A percentile compares a stretch with the other conserved stretches of the same genome.
Conservation (phyloP, 768 basidiomycete genomes). For the Naganishia antarctica region DNA sequence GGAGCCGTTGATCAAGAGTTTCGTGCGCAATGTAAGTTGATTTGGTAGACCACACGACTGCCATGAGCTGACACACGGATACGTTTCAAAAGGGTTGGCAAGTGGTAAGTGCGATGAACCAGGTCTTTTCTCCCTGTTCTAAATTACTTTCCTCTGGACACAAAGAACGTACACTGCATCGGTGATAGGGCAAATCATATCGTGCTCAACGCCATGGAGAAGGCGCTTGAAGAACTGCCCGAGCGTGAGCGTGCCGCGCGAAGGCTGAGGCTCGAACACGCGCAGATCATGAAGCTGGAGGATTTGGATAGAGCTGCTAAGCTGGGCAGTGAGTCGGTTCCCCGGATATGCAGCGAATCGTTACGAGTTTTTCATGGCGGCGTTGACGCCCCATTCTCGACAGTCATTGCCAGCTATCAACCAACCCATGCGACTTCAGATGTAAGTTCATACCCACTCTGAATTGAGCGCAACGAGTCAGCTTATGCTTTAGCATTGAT, state of each 20-base stretch:
- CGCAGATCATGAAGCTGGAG: conserved; percentile 70
- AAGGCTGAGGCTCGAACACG: conserved; percentile 83
- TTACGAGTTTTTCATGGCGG: background rate
- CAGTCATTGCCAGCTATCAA: conserved; percentile 86
- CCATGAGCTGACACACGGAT: background rate
- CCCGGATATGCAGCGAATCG: background rate
- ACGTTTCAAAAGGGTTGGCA: conserved; percentile 59
- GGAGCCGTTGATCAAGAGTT: conserved; percentile 57
- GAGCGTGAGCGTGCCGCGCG: conserved; percentile 26
- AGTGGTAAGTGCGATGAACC: conserved; percentile 58
- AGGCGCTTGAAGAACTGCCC: conserved; percentile 52
- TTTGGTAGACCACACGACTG: no score
- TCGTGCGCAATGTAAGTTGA: conserved; percentile 57
- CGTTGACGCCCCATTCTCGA: no score
- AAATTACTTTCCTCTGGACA: background rate
- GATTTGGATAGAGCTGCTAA: conserved; percentile 67
- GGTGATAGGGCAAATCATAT: conserved; percentile 76
- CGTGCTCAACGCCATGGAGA: conserved; percentile 77
- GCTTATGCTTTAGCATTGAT: conserved; percentile 53
- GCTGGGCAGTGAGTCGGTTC: conserved; percentile 62
- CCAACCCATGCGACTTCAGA: conserved; percentile 76
- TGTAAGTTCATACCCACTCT: conserved; percentile 22
- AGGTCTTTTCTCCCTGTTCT: background rate
- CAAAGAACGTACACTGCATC: conserved; percentile 64
- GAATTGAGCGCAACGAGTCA: conserved; percentile 8